phyloP scores from a whole-genome alignment of 2,329 filamentous ascomycete genomes.

The Penicillium sp. region DNA sequence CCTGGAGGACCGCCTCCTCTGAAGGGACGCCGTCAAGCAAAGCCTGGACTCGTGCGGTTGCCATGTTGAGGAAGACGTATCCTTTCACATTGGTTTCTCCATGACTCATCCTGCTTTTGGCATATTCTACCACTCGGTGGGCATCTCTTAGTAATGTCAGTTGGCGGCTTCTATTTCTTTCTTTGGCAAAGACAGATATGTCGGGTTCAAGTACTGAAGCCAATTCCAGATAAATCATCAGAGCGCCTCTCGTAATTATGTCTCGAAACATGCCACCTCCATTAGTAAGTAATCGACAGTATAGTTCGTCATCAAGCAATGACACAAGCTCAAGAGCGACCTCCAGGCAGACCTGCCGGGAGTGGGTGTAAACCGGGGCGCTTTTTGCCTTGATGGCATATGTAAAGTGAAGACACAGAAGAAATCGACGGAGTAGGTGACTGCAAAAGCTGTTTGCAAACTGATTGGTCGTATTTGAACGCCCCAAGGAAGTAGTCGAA shows the following conservation, averaged over 20 bases:
- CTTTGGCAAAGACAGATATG: slow-evolving; percentile 13
- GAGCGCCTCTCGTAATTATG: slow-evolving; percentile 27
- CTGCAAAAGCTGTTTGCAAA: slow-evolving; percentile 23
- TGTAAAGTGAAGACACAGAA: slow-evolving; percentile 24
- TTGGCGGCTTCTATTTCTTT: slow-evolving; percentile 12
- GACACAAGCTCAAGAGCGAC: slow-evolving; percentile 30
- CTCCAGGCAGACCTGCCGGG: slow-evolving; percentile 31
- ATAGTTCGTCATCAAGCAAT: slow-evolving; percentile 28
- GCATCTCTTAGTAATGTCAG: slow-evolving; percentile 23
- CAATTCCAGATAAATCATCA: slow-evolving; percentile 27
- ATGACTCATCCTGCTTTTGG: slow-evolving; percentile 28
- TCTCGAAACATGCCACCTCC: slow-evolving; percentile 38
- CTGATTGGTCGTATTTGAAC: neutral
- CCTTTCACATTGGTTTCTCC: slow-evolving; percentile 40
- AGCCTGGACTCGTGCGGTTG: slow-evolving; percentile 27
- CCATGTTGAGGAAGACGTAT: slow-evolving; percentile 34
- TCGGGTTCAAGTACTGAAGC: slow-evolving; percentile 10
- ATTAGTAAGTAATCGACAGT: slow-evolving; percentile 25
- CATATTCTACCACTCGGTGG: slow-evolving; percentile 23
- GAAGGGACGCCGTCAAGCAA: slow-evolving; percentile 6
- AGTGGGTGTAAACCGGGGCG: slow-evolving; percentile 31
- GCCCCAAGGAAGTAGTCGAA: neutral
- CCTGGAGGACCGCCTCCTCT: neutral
- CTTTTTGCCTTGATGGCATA: slow-evolving; percentile 29
- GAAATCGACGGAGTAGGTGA: slow-evolving; percentile 27